Conservation (phyloP, 2,329 filamentous ascomycete species). For the Xylariaceae sp. region DNA sequence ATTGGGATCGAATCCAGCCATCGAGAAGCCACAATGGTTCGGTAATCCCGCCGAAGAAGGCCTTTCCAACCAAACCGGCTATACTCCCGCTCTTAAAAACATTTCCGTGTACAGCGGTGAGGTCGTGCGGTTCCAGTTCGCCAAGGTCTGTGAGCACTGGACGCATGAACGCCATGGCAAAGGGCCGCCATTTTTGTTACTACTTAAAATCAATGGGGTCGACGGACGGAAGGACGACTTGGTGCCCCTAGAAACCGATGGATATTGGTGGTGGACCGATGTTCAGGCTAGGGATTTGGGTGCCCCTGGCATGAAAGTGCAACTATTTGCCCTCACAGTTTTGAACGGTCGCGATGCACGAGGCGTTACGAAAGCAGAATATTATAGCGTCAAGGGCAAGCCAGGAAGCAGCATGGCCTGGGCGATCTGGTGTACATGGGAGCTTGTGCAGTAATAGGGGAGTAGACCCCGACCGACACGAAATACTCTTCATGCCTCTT, state of each 20-base stretch:
- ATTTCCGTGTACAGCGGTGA: conserved; percentile 55
- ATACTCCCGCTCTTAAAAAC: conserved; percentile 55
- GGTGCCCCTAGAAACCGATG: conserved; percentile 69
- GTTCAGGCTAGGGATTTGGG: conserved; percentile 62
- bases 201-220: conserved; percentile 60
- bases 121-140: conserved; percentile 72
- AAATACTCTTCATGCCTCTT: too few species aligned
- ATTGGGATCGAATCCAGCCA: conserved; percentile 48
- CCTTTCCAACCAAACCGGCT: conserved; percentile 48
- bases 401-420: conserved; percentile 42
- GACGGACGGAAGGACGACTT: conserved; percentile 64
- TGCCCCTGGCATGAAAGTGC: conserved; percentile 60
- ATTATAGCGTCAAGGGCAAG: conserved; percentile 36
- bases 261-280: conserved; percentile 77
- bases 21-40: conserved; percentile 43
- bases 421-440: conserved; percentile 44
- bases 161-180: conserved; percentile 61
- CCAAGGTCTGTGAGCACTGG: conserved; percentile 78
- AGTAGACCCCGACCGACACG: neutral
- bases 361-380: conserved; percentile 44
- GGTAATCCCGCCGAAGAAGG: conserved; percentile 44
- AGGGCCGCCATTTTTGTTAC: conserved; percentile 61
- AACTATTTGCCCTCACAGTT: conserved; percentile 54
- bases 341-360: conserved; percentile 43
- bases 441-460: conserved; percentile 36